Base-by-base conservation (phyloP, 306 rosid genomes). In the Datisca glomerata region DNA sequence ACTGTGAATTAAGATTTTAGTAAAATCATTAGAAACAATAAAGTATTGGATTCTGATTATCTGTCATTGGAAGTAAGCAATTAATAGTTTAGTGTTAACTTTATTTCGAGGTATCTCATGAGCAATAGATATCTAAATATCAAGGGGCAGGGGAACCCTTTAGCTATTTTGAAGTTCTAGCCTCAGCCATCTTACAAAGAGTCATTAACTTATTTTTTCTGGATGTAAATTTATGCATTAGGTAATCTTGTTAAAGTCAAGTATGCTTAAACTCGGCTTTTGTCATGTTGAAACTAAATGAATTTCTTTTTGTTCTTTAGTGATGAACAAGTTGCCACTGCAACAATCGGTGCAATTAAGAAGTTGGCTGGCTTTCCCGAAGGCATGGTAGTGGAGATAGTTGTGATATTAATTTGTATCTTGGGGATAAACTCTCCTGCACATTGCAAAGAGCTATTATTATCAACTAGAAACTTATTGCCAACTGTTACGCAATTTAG, bases 321-420 rank as follows among this genome's bases (percentile, higher is more conserved):
- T 47, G 62, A 83, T 19, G 98, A 84, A 67, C 73, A 65, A 71
- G 84, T 84, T 41, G 74, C 95, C 32, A 52, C 77, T 43, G 60
- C 61, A 22, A 70, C 86, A 57, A 77, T 56, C 60, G 81, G 77
- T 57, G 79, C 91, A 34, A 80, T 84, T 35, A 59, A 42, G 70
- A 77, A 53, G 61, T 66, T 80, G 51, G 84, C 91, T 33, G 40
- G 70, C 62, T 72, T 62, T 68, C 73, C 93, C 7, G 60, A 64
- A 63, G 95, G 95, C 76, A 33, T 72, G 72, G 98, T 89, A 70
- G 44, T n/a, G n/a, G n/a, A 75, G 16, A 45, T 23, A 45, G 6
- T 8, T 5, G 21, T 24, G 27, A 20, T 37, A 46, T 67, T 29
- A 46, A 11, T 21, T 58, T 21, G 51, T 37, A 39, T 16, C n/a